Conservation (phyloP, 2,329 filamentous ascomycete species). For the Trichoderma harzianum region DNA sequence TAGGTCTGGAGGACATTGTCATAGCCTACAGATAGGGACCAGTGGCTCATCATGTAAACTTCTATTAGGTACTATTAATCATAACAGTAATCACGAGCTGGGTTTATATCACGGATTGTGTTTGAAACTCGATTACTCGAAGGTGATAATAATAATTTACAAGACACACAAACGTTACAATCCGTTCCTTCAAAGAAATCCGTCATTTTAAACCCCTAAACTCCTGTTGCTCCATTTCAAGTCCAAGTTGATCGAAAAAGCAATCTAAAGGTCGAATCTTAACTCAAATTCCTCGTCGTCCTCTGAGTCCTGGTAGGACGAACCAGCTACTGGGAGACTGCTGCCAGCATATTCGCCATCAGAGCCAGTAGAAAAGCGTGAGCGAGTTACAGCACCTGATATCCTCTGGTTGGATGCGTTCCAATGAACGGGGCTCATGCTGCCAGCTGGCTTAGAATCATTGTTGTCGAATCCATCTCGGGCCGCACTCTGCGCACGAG, state of each 20-base stretch:
- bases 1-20: not conserved
- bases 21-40: not conserved
- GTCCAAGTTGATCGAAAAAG: not conserved
- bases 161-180: not conserved
- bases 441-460: slow-evolving; percentile 42
- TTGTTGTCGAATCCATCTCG: not conserved
- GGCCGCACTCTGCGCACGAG: not conserved
- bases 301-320: slow-evolving; percentile 29
- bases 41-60: not conserved
- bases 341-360: slow-evolving; percentile 40
- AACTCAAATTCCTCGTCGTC: slow-evolving; percentile 57
- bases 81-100: not conserved
- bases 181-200: not conserved
- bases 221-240: not conserved
- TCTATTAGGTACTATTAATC: not conserved
- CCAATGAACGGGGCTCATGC: slow-evolving; percentile 39
- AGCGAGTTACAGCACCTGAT: slow-evolving; percentile 34
- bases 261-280: slow-evolving; percentile 22
- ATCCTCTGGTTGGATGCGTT: slow-evolving; percentile 23
- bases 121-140: not conserved
- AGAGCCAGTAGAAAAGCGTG: slow-evolving; percentile 50
- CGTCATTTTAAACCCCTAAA: not conserved
- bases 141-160: not conserved
- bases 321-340: slow-evolving; percentile 30
- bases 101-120: not conserved